These are phyloP conservation scores for Carex cristatella DNA, from an alignment of 176 grass and related monocot genomes.

Conservation along the genomic window DNA sequence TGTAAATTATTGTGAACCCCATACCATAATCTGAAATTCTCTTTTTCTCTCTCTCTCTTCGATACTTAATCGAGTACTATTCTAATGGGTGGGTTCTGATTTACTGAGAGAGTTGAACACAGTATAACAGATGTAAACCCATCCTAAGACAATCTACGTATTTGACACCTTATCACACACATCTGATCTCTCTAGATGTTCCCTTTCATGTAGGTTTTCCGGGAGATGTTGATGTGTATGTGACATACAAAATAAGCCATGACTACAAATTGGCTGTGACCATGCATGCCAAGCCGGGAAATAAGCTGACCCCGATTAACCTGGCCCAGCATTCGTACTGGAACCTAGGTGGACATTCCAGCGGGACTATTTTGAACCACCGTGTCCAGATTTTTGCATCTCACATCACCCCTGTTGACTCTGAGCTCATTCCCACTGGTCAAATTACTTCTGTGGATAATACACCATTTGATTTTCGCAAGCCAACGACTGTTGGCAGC, in stretches of 20 bases:
- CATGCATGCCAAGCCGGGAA: constrained; percentile 54
- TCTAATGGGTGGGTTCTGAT: background rate
- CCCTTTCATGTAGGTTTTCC: constrained; percentile 42
- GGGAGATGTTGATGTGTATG: constrained; percentile 53
- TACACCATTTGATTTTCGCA: constrained; percentile 59
- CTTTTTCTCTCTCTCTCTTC: background rate
- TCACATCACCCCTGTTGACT: constrained; percentile 44
- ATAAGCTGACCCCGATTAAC: constrained; percentile 66
- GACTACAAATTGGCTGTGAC: constrained; percentile 53
- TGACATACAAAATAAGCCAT: constrained; percentile 83
- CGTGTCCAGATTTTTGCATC: constrained; percentile 48
- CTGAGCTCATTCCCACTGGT: constrained; percentile 66
- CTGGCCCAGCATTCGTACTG: constrained; percentile 85
- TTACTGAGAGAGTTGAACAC: background rate
- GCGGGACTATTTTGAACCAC: constrained; percentile 48
- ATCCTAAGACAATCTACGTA: background rate
- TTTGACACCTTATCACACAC: background rate
- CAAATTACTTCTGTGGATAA: constrained; percentile 36
- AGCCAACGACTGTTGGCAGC: constrained; percentile 19
- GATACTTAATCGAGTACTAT: background rate
- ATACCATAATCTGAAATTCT: background rate
- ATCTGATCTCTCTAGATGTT: background rate
- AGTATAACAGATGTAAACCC: constrained; percentile 1
- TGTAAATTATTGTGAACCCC: background rate
- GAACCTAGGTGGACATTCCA: constrained; percentile 70